Conservation (phyloP, 345 rosid species). For the Euphorbia tirucalli region DNA sequence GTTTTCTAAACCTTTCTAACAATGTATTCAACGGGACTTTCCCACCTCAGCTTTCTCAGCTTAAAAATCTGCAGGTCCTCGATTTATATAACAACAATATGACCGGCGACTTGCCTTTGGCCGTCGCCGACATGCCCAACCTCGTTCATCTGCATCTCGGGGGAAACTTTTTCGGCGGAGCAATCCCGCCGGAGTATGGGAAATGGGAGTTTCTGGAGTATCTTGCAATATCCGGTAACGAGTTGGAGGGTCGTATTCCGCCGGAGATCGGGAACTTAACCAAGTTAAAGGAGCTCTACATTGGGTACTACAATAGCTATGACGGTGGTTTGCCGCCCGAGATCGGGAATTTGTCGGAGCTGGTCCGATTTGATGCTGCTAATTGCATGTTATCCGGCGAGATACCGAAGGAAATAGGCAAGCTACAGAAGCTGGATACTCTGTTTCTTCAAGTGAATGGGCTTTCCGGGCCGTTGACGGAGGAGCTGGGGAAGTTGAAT, state of each 20-base stretch:
- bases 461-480: conserved; percentile 57
- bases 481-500: conserved; percentile 58
- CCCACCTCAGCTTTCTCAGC: conserved; percentile 52
- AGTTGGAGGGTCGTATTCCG: conserved; percentile 65
- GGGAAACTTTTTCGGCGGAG: conserved; percentile 73
- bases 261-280: conserved; percentile 72
- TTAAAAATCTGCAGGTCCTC: conserved; percentile 63
- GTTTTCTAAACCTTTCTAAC: conserved; percentile 68
- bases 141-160: conserved; percentile 83
- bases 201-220: conserved; percentile 67
- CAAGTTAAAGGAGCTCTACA: conserved; percentile 59
- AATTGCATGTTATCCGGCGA: conserved; percentile 61
- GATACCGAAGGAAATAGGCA: conserved; percentile 63
- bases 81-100: conserved; percentile 92
- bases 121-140: conserved; percentile 58
- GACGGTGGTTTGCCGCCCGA: conserved; percentile 65
- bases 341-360: conserved; percentile 68
- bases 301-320: conserved; percentile 75
- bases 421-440: conserved; percentile 70
- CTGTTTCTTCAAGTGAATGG: conserved; percentile 81
- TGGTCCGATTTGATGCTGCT: conserved; percentile 68
- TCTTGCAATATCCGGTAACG: conserved; percentile 77
- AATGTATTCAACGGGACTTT: conserved; percentile 73
- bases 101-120: conserved; percentile 67
- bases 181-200: conserved; percentile 73